Base-by-base conservation (phyloP, 2,329 filamentous ascomycete genomes). In the Aspergillus pseudoterreus region DNA sequence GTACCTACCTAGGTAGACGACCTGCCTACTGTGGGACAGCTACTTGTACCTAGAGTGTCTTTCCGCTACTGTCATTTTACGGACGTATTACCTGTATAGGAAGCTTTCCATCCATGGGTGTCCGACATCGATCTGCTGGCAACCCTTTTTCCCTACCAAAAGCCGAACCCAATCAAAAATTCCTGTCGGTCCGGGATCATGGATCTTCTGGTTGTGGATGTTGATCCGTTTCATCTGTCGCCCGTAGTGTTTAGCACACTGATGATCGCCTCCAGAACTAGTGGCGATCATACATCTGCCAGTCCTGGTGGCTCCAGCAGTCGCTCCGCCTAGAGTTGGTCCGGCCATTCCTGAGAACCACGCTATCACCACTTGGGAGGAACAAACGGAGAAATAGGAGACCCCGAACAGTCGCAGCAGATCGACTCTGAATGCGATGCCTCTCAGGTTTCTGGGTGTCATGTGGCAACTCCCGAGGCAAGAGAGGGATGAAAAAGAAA, bases 221-320 rank as follows among this genome's bases (percentile, higher is more conserved):
- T 49, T 51, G 51, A 52, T 47, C 46, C 47, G 57, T 60, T 60
- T 57, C 54, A 58, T 48, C 47, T 49, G 51, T 46, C 43, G 27
- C 49, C 44, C 48, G 39, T 48, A 36, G 51, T 49, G 46, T n/a
- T 55, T 36, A 36, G 54, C 53, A 55, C 47, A 47, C 50, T 52
- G 52, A 51, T 52, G 58, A 62, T 61, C 56, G 53, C 46, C 57
- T 52, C 44, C 35, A 43, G 49, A 32, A 52, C 54, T 61, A 60
- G 27, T 54, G 60, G 49, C 55, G 57, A 62, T 63, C 60, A 17
- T 38, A 38, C 35, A 51, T 47, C 43, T 52, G 50, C 24, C 38
- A 36, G 46, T 52, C 45, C 10, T 1, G 27, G 27, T 30, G 27
- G 50, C 44, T 54, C 55, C 41, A 44, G 49, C 27, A 38, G 35